A percentile compares a stretch with the other conserved stretches of the same genome.
These are phyloP conservation scores for Colletotrichum orchidophilum DNA, from an alignment of 2,329 filamentous ascomycete species.

Conservation along the genomic window DNA sequence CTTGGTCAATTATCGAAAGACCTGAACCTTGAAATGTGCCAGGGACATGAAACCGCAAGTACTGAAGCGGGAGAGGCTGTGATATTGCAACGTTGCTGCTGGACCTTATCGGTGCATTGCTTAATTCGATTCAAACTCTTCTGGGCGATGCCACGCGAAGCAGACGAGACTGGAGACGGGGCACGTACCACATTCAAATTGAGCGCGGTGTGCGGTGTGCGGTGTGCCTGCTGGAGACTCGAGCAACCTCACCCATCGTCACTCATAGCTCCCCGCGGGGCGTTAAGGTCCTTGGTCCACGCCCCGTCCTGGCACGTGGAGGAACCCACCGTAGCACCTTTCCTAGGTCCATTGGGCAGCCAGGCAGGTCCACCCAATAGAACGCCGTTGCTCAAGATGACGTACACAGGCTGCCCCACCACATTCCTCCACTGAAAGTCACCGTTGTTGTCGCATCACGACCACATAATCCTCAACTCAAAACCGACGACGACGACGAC, in stretches of 20 bases:
- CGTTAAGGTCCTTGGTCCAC: too few relatives aligned
- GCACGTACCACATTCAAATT: too few relatives aligned
- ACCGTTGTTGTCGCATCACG: not conserved
- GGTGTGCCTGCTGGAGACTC: too few relatives aligned
- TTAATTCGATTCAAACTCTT: too few relatives aligned
- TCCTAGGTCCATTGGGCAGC: not conserved
- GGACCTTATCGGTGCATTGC: not conserved
- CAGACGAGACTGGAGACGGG: too few relatives aligned
- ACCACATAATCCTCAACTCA: not conserved
- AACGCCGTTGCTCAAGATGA: not conserved
- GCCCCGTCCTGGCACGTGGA: not conserved
- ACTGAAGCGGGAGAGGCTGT: not conserved
- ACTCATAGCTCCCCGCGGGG: too few relatives aligned
- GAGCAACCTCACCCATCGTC: too few relatives aligned
- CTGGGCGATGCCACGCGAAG: too few relatives aligned
- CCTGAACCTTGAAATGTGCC: not conserved
- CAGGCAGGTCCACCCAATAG: not conserved
- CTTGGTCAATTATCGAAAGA: not conserved
- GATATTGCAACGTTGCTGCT: not conserved
- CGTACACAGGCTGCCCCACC: constrained; percentile 3
- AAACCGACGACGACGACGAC: not conserved
- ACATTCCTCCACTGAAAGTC: not conserved
- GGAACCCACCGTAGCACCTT: not conserved
- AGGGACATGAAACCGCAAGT: not conserved
- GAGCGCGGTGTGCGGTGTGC: too few relatives aligned